Evolutionary conservation across 768 basidiomycete genomes (phyloP), one percentile per base, ranked within the genome.

Genomic region (Tulasnella calospora): DNA sequence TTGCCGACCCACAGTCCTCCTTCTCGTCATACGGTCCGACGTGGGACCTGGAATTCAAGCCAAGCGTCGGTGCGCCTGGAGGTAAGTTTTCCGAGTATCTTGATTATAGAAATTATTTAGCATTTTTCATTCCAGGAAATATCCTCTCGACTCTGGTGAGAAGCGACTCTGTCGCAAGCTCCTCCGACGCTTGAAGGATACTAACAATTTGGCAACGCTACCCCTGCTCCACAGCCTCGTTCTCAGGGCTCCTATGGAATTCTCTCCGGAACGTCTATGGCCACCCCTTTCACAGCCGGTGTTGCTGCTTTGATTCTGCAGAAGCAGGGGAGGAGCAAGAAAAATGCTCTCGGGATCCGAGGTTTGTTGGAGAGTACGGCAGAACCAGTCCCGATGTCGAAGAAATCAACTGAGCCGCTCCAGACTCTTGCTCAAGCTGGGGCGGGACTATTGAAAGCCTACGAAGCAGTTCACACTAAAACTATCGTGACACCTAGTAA

Each of bases 1-100:
- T n/a, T n/a, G n/a, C n/a, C 40, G 33, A 71, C 23, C 70, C 33
- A 17, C 36, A 72, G 71, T 83, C 82, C 6, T 74, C 79, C 71
- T 83, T 82, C 77, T 83, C 82, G 33, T 72, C 82, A 9, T 83
- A 81, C 57, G 85, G 85, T 1, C 85, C 85, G 4, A 84, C 85
- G 7, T 83, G 84, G 79, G 85, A 85, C 74, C 23, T 83, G 23
- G 77, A 55, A 36, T 79, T 81, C 80, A 83, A 83, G 27, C 82
- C 84, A 3, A 76, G 82, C 21, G 75, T 85, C 33, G 71, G 83
- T 35, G 81, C 83, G 15, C 83, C 83, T 0, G 83, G 84, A 55
- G 71, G 71, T 72, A 27, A 40, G 71, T 33, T 3, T 15, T 41
- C 44, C 23, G 7, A 7, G 35, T 15, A 72, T 40, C 0, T n/a